phyloP scores from a whole-genome alignment of 2,329 filamentous ascomycete genomes.

The Rhexocercosporidium sp. region DNA sequence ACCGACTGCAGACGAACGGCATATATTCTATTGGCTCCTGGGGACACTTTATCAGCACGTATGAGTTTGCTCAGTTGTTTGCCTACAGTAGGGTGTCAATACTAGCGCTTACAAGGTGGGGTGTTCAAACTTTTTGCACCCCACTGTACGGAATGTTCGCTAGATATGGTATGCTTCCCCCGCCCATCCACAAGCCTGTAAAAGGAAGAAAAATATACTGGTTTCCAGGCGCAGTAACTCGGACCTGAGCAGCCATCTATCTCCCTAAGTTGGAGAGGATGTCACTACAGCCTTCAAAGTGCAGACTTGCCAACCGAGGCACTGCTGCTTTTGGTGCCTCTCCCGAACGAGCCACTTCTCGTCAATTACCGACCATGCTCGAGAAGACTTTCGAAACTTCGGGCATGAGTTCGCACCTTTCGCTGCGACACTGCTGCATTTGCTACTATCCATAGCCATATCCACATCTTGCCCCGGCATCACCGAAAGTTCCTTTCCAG shows the following conservation, averaged over 20 bases:
- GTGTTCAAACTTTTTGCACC: no score
- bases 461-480: not conserved
- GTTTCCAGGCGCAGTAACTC: not conserved
- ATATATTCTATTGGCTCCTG: no score
- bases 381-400: not conserved
- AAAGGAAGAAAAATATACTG: not conserved
- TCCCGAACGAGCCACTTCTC: not conserved
- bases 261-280: not conserved
- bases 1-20: no score
- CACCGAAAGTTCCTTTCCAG: not conserved
- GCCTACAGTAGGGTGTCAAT: no score
- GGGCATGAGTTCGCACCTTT: not conserved
- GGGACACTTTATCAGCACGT: no score
- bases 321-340: not conserved
- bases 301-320: not conserved
- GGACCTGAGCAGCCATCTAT: not conserved
- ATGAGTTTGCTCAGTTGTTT: no score
- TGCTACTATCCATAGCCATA: not conserved
- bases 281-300: not conserved
- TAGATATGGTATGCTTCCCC: no score
- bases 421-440: not conserved
- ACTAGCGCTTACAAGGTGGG: no score
- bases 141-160: no score
- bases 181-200: no score
- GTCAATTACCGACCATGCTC: not conserved